Percentiles rank a stretch among this genome's conserved stretches.
Evolutionary conservation across 2,329 filamentous ascomycete genomes (phyloP).

Genomic region (Colletotrichum aenigma): DNA sequence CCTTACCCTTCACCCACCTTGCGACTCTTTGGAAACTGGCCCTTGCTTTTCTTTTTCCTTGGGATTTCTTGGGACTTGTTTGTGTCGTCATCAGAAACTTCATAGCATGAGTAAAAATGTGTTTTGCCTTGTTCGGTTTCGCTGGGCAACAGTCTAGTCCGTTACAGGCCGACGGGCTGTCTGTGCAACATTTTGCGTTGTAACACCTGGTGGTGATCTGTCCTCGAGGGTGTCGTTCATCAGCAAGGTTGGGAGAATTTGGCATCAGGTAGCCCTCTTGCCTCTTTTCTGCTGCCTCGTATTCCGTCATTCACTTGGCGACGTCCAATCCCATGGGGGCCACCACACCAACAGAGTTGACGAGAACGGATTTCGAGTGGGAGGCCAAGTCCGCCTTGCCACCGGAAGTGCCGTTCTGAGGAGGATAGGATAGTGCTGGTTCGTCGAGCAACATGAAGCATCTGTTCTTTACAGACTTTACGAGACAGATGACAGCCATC

Average conservation of each 20-base stretch:
- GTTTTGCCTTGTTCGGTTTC: background rate
- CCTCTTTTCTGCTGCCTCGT: background rate
- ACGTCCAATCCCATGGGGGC: background rate
- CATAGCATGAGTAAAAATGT: background rate
- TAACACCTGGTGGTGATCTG: background rate
- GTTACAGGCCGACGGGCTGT: background rate
- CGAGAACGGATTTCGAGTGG: background rate
- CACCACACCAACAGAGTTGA: background rate
- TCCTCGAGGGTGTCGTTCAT: background rate
- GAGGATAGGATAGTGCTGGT: background rate
- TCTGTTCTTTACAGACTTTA: background rate
- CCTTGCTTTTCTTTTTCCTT: background rate
- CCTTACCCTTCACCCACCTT: background rate
- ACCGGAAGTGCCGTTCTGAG: background rate
- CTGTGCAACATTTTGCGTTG: background rate
- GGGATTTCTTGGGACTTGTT: background rate
- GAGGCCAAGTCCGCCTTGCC: background rate
- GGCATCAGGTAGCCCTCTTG: background rate
- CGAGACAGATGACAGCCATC: conserved; percentile 9
- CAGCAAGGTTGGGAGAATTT: background rate
- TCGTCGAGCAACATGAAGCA: background rate
- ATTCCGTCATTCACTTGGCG: background rate
- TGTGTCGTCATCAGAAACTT: background rate
- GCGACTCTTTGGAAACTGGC: background rate
- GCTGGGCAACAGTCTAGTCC: background rate